Percentiles rank a stretch among this genome's conserved stretches.
phyloP scores from a whole-genome alignment of 331 rosid genomes.

The Spiraea crenata region DNA sequence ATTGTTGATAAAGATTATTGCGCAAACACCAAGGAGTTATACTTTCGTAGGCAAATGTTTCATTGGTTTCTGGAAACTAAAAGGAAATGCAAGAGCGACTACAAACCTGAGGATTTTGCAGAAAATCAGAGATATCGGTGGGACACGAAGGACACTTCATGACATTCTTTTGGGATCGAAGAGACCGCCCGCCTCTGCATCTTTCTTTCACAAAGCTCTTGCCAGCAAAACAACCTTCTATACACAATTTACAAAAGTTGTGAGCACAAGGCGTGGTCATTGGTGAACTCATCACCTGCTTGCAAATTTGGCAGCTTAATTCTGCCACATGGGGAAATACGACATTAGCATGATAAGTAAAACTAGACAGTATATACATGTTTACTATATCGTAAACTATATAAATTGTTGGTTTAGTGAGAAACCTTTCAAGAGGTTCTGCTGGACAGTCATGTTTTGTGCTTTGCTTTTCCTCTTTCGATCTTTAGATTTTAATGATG shows the following conservation, averaged over 20 bases:
- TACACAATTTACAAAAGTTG: conserved; percentile 65
- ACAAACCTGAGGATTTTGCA: conserved; percentile 67
- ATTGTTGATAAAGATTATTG: neutral
- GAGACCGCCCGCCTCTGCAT: conserved; percentile 51
- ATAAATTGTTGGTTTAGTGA: neutral
- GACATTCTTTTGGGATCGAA: conserved; percentile 58
- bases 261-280: conserved; percentile 71
- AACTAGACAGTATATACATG: neutral
- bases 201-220: conserved; percentile 51
- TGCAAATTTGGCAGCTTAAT: conserved; percentile 57
- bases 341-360: neutral
- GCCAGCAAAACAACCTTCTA: conserved; percentile 56
- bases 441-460: conserved; percentile 22
- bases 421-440: conserved; percentile 52
- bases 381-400: neutral
- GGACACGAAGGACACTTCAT: conserved; percentile 76
- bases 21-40: neutral
- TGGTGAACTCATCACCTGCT: conserved; percentile 46
- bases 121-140: conserved; percentile 63
- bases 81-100: neutral
- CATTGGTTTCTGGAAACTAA: neutral
- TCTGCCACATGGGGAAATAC: conserved; percentile 33
- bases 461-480: conserved; percentile 19
- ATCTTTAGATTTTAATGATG: conserved; percentile 18
- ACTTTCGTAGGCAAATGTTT: neutral